Evolutionary conservation across 352 stramenopile genomes (phyloP).

Genomic region (Discostella stelligera): DNA sequence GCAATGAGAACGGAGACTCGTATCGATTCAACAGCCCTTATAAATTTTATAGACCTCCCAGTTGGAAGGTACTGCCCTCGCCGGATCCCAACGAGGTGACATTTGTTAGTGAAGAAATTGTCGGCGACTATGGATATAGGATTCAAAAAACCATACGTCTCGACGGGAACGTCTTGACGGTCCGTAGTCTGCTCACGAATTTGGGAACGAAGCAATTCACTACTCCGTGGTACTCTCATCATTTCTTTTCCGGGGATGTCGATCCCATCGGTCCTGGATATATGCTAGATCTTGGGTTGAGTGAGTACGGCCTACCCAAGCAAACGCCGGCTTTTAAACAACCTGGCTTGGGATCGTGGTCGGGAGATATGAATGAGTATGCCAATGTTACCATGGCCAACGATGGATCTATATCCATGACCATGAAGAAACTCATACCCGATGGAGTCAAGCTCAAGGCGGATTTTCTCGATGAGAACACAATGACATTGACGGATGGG

Average conservation of each 20-base stretch:
- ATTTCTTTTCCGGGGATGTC: slow-evolving; percentile 75
- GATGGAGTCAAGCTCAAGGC: slow-evolving; percentile 68
- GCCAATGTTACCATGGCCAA: slow-evolving; percentile 45
- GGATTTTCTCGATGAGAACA: slow-evolving; percentile 62
- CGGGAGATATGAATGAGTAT: slow-evolving; percentile 59
- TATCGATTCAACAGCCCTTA: slow-evolving; percentile 81
- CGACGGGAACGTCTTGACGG: slow-evolving; percentile 56
- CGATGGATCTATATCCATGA: slow-evolving; percentile 53
- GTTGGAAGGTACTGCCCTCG: slow-evolving; percentile 50
- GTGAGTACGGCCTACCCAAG: slow-evolving; percentile 34
- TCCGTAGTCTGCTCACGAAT: slow-evolving; percentile 70
- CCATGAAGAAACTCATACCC: slow-evolving; percentile 54
- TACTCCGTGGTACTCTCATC: slow-evolving; percentile 78
- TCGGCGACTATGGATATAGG: slow-evolving; percentile 58
- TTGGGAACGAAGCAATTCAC: slow-evolving; percentile 67
- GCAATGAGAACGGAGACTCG: slow-evolving; percentile 24
- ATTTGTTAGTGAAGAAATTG: slow-evolving; percentile 36
- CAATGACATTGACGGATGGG: slow-evolving; percentile 46
- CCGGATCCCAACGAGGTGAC: slow-evolving; percentile 36
- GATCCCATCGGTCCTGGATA: slow-evolving; percentile 62
- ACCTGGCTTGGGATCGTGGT: slow-evolving; percentile 61
- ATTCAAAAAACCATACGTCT: slow-evolving; percentile 61
- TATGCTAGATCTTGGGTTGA: slow-evolving; percentile 62
- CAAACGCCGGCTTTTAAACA: slow-evolving; percentile 55
- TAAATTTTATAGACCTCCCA: slow-evolving; percentile 53